A percentile compares a stretch with the other conserved stretches of the same genome.
Conservation (phyloP, 2,329 filamentous ascomycete species). For the Exophiala phaeomuriformis region DNA sequence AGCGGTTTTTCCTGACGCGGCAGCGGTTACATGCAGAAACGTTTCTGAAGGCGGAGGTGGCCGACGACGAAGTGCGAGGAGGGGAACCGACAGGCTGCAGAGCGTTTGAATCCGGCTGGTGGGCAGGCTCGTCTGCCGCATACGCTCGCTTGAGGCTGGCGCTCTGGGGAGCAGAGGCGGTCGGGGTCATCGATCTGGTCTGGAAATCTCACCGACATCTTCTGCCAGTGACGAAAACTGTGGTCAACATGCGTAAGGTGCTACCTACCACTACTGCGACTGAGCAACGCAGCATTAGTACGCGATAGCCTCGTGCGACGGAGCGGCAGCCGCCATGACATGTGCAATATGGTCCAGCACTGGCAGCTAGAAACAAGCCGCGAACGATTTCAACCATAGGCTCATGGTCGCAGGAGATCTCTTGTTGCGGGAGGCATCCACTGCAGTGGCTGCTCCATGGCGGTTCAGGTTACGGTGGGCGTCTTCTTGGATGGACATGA, state of each 20-base stretch:
- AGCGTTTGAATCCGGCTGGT: conserved; percentile 11
- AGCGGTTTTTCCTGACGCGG: conserved; percentile 84
- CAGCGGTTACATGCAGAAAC: conserved; percentile 94
- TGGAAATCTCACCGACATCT: conserved; percentile 17
- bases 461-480: no score
- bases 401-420: no score
- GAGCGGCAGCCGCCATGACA: neutral
- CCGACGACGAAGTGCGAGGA: conserved; percentile 25
- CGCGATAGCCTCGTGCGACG: conserved; percentile 12
- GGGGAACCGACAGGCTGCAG: conserved; percentile 15
- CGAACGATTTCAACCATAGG: no score
- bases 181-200: conserved; percentile 21
- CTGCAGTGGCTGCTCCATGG: no score
- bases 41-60: conserved; percentile 59
- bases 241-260: neutral
- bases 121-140: conserved; percentile 21
- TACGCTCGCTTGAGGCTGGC: conserved; percentile 27
- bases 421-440: no score
- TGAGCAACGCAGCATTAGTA: neutral
- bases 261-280: neutral
- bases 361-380: neutral
- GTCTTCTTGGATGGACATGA: no score
- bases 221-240: conserved; percentile 14
- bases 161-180: conserved; percentile 22
- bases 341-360: neutral